Percentiles rank a stretch among this genome's conserved stretches.
These are phyloP conservation scores for Scheffersomyces parashehatae DNA, from an alignment of 1,139 yeast genomes.

Conservation along the genomic window DNA sequence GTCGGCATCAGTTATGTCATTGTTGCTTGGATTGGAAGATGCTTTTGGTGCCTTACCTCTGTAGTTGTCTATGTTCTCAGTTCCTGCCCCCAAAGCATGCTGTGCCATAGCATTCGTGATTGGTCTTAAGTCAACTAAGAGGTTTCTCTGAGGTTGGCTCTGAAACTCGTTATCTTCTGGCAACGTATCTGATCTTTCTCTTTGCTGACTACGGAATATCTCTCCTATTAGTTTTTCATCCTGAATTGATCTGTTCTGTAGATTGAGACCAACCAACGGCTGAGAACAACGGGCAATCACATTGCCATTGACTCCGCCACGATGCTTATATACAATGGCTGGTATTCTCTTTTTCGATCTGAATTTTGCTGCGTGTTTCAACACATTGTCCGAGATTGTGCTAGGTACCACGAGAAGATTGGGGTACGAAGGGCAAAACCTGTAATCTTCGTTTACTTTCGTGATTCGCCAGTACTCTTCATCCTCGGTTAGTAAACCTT, in stretches of 20 bases:
- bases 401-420: conserved; percentile 65
- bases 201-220: conserved; percentile 55
- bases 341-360: conserved; percentile 88
- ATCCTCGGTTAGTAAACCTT: conserved; percentile 42
- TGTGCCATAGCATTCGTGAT: conserved; percentile 95
- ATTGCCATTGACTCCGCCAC: conserved; percentile 58
- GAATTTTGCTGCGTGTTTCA: conserved; percentile 80
- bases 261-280: conserved; percentile 85
- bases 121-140: conserved; percentile 90
- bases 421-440: conserved; percentile 80
- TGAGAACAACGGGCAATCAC: conserved; percentile 89
- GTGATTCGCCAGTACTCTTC: conserved; percentile 68
- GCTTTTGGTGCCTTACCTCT: conserved; percentile 28
- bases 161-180: conserved; percentile 22
- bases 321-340: conserved; percentile 73
- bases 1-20: not conserved
- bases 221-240: conserved; percentile 83
- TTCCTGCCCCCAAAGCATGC: conserved; percentile 95
- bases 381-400: conserved; percentile 74
- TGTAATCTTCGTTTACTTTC: conserved; percentile 60
- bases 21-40: not conserved
- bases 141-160: conserved; percentile 55
- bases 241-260: conserved; percentile 82
- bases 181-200: conserved; percentile 24
- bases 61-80: conserved; percentile 89